Evolutionary conservation across 2,329 filamentous ascomycete genomes (phyloP).

Genomic region (Phialophora verrucosa): DNA sequence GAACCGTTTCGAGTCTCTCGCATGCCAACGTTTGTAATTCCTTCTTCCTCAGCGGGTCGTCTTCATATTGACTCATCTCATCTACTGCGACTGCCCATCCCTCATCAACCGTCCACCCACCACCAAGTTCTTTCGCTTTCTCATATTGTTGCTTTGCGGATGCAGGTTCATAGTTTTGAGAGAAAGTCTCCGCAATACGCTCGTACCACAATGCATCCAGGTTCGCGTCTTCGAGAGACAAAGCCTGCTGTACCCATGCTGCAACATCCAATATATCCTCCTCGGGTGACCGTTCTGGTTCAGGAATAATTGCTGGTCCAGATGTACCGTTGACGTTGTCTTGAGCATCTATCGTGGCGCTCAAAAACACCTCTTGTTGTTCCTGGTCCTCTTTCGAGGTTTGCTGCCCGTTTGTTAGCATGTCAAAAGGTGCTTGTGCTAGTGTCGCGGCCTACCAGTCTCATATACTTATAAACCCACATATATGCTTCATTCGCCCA

Average conservation of each 20-base stretch:
- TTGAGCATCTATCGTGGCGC: neutral
- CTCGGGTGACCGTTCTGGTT: neutral
- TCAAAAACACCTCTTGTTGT: neutral
- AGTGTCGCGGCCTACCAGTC: neutral
- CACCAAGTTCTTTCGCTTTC: conserved; percentile 4
- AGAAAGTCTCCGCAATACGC: conserved; percentile 1
- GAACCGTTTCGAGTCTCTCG: neutral
- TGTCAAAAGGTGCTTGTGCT: neutral
- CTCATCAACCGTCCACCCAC: conserved; percentile 3
- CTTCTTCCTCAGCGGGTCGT: neutral
- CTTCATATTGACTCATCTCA: neutral
- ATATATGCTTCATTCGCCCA: neutral
- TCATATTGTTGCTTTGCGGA: conserved; percentile 6
- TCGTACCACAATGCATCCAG: conserved; percentile 11
- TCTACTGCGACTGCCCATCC: neutral
- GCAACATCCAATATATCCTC: neutral
- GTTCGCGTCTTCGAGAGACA: neutral
- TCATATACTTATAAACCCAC: conserved; percentile 1
- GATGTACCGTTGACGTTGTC: neutral
- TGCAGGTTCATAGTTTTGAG: neutral
- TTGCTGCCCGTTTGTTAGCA: neutral
- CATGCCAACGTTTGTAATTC: neutral
- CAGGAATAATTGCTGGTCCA: neutral
- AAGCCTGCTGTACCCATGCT: neutral
- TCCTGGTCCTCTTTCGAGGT: neutral